phyloP scores from a whole-genome alignment of 2,329 filamentous ascomycete species.

The Penicillium aurantiogriseum region DNA sequence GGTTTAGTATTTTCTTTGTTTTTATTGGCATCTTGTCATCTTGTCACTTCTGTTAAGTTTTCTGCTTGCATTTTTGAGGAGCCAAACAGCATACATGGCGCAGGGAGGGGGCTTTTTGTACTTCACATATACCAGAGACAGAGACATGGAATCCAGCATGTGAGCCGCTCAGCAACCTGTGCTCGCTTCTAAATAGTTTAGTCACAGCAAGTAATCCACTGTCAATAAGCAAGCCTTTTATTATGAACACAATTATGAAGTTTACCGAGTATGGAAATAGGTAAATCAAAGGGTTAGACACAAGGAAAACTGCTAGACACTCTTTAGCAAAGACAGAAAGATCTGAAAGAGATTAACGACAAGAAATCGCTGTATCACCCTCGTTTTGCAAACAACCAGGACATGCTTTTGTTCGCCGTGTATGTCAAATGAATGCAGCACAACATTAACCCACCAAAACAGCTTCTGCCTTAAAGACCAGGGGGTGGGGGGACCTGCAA shows the following conservation, averaged over 20 bases:
- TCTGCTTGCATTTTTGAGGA: not conserved
- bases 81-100: not conserved
- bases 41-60: not conserved
- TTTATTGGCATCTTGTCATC: not conserved
- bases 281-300: constrained; percentile 1
- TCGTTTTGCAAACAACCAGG: constrained; percentile 8
- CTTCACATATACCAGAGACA: not conserved
- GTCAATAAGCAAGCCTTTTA: constrained; percentile 4
- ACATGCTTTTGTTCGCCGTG: constrained; percentile 9
- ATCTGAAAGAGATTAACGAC: constrained; percentile 8
- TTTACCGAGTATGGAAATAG: constrained; percentile 2
- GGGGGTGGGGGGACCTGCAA: constrained; percentile 52
- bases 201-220: not conserved
- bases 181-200: not conserved
- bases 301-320: constrained; percentile 3
- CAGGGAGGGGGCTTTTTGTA: not conserved
- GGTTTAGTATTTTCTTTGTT: not conserved
- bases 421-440: not conserved
- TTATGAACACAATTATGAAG: constrained; percentile 6
- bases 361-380: constrained; percentile 17
- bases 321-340: constrained; percentile 15
- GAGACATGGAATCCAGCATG: not conserved
- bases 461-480: constrained; percentile 40
- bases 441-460: not conserved
- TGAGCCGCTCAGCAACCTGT: not conserved